Evolutionary conservation across 2,329 filamentous ascomycete genomes (phyloP).

Genomic region (Monosporascus sp.): DNA sequence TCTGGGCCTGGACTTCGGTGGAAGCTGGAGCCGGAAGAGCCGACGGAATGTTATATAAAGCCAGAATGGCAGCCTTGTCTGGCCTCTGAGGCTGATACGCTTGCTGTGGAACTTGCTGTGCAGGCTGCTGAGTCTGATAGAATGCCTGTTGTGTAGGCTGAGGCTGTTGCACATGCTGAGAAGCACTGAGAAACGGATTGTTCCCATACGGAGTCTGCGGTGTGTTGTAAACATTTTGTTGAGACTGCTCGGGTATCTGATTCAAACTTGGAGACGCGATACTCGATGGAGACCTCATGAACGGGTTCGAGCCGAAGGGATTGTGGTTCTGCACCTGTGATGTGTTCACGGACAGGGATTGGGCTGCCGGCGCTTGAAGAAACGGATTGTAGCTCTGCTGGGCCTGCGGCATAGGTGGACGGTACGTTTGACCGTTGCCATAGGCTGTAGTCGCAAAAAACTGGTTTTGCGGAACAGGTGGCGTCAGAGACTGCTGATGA

Average conservation of each 20-base stretch:
- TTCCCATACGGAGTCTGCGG: slow-evolving; percentile 21
- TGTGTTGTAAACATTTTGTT: slow-evolving; percentile 28
- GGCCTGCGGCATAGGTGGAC: slow-evolving; percentile 31
- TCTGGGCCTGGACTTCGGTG: slow-evolving; percentile 24
- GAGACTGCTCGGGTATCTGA: slow-evolving; percentile 30
- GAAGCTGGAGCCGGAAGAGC: slow-evolving; percentile 39
- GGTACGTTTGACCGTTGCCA: slow-evolving; percentile 38
- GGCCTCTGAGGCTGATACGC: slow-evolving; percentile 42
- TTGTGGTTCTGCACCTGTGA: slow-evolving; percentile 20
- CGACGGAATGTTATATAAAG: slow-evolving; percentile 58
- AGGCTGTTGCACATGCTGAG: slow-evolving; percentile 21
- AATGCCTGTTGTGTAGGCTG: slow-evolving; percentile 9
- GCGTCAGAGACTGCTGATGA: slow-evolving; percentile 39
- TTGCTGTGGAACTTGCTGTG: slow-evolving; percentile 1
- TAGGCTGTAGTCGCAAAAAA: slow-evolving; percentile 34
- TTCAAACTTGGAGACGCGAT: slow-evolving; percentile 25
- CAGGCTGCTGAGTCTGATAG: slow-evolving; percentile 5
- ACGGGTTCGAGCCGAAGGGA: slow-evolving; percentile 23
- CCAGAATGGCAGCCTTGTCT: slow-evolving; percentile 70
- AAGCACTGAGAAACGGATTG: slow-evolving; percentile 30
- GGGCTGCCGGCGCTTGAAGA: slow-evolving; percentile 30
- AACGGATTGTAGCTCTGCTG: slow-evolving; percentile 49
- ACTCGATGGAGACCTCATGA: slow-evolving; percentile 25
- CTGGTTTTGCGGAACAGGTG: slow-evolving; percentile 37
- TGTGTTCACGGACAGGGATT: slow-evolving; percentile 22